These are phyloP conservation scores for Parasarocladium wereldwijsianum DNA, from an alignment of 2,329 filamentous ascomycete species.

Conservation along the genomic window DNA sequence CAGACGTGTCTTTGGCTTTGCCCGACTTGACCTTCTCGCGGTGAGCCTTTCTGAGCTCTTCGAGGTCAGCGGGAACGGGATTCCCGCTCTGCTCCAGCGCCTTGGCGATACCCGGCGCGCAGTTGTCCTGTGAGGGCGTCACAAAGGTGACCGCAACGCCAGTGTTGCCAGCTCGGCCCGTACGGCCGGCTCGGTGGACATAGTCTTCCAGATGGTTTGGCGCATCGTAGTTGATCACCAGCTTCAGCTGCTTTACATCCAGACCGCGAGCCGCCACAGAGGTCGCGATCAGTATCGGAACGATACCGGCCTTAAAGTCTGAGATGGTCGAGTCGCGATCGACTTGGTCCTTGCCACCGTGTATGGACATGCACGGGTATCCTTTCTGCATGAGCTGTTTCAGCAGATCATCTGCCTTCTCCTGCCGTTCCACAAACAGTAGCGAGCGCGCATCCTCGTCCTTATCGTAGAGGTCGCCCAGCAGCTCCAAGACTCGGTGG, in stretches of 20 bases:
- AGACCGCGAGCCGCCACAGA: constrained; percentile 90
- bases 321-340: constrained; percentile 85
- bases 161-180: constrained; percentile 84
- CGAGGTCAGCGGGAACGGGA: constrained; percentile 55
- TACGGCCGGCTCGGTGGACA: constrained; percentile 85
- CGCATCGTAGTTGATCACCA: constrained; percentile 91
- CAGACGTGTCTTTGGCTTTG: constrained; percentile 76
- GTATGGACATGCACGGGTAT: constrained; percentile 85
- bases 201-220: constrained; percentile 95
- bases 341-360: constrained; percentile 85
- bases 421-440: constrained; percentile 85
- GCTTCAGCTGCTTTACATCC: constrained; percentile 88
- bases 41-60: constrained; percentile 57
- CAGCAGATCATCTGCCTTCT: constrained; percentile 69
- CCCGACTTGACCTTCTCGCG: constrained; percentile 84
- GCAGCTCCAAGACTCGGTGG: constrained; percentile 64
- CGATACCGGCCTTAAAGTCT: constrained; percentile 83
- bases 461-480: constrained; percentile 72
- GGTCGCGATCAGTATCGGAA: constrained; percentile 84
- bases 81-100: constrained; percentile 87
- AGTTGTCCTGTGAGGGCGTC: constrained; percentile 82
- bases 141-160: constrained; percentile 92
- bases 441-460: constrained; percentile 84
- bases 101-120: constrained; percentile 75
- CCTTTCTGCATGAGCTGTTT: constrained; percentile 70